Evolutionary conservation across 306 rosid species (phyloP), one percentile per base, ranked within the genome.

Genomic region (Hippophae gyantsensis): DNA sequence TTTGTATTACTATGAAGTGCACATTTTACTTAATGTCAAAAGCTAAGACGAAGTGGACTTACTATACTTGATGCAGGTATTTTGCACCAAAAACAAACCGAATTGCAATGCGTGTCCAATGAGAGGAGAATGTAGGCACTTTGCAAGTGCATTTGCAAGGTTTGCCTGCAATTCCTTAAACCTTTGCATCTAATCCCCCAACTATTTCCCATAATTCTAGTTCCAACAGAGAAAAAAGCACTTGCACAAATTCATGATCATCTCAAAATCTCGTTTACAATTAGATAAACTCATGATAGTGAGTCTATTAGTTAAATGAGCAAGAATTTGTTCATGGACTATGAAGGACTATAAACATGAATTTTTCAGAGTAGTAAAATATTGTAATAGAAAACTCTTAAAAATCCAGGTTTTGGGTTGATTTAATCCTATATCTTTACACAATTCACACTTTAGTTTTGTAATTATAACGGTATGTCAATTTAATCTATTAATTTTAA

Each of bases 131-230:
- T 93, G 99, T 66, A 81, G 99, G 70, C 99, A 93, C 75, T 93
- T 93, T 60, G 99, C 99, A 3, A 93, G 99, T 58, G 99, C 99
- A 56, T 93, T 89, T 81, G 95, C 99, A 58, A 93, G 97, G 99
- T 93, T 66, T 60, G 74, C 64, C 11, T 56, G 46, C 41, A 57
- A 64, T 52, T 58, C 52, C 14, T 69, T 47, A 51, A 58, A 26
- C 45, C 52, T 52, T 10, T 57, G 47, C 69, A 54, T 42, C 42
- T 56, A 42, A 44, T 32, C 12, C 52, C 12, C 52, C 11, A 41
- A 42, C 38, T 52, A 32, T 40, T 10, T 56, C 40, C 26, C 23
- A 27, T 9, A 23, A 12, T 6, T 46, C 45, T 56, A 49, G 42
- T 56, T 70, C 53, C 60, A 38, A 32, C n/a, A 52, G 48, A 43